phyloP scores from a whole-genome alignment of 192 early-diverging fungal genomes.

The Podila horticola region DNA sequence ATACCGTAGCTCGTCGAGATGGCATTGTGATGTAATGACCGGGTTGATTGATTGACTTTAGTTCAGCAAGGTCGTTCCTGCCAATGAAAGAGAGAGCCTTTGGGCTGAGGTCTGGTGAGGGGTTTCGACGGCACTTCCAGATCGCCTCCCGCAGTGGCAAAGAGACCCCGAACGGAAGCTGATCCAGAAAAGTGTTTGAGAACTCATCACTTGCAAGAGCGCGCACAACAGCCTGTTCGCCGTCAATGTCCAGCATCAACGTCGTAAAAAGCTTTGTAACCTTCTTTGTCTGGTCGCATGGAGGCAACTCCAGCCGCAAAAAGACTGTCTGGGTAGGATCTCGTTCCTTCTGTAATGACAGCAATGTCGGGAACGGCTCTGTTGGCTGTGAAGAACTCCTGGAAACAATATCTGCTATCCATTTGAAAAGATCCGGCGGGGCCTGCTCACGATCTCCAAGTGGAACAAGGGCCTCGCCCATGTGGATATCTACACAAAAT shows the following conservation, averaged over 20 bases:
- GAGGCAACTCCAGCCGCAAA: background rate
- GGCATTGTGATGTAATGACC: slow-evolving; percentile 21
- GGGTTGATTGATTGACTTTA: slow-evolving; percentile 11
- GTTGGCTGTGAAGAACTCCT: background rate
- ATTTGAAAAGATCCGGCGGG: slow-evolving; percentile 35
- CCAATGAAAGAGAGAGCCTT: slow-evolving; percentile 64
- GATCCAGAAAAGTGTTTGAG: slow-evolving; percentile 52
- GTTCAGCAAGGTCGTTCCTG: slow-evolving; percentile 45
- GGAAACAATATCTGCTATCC: slow-evolving; percentile 31
- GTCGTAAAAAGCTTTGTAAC: slow-evolving; percentile 17
- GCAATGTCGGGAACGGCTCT: slow-evolving; percentile 26
- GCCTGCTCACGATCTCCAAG: slow-evolving; percentile 2
- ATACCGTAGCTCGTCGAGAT: background rate
- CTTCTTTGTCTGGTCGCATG: slow-evolving; percentile 29
- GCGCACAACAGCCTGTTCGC: slow-evolving; percentile 49
- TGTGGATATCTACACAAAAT: slow-evolving; percentile 15
- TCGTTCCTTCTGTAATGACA: slow-evolving; percentile 10
- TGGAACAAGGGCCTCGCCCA: slow-evolving; percentile 6
- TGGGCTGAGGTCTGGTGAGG: slow-evolving; percentile 51
- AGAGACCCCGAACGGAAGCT: slow-evolving; percentile 63
- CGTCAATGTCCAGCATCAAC: slow-evolving; percentile 18
- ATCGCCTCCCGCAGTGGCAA: slow-evolving; percentile 64
- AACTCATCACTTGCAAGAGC: slow-evolving; percentile 49
- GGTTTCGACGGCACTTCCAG: slow-evolving; percentile 57
- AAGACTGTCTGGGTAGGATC: slow-evolving; percentile 25